phyloP scores from a whole-genome alignment of 2,329 filamentous ascomycete genomes.

The Didymella keratinophila region DNA sequence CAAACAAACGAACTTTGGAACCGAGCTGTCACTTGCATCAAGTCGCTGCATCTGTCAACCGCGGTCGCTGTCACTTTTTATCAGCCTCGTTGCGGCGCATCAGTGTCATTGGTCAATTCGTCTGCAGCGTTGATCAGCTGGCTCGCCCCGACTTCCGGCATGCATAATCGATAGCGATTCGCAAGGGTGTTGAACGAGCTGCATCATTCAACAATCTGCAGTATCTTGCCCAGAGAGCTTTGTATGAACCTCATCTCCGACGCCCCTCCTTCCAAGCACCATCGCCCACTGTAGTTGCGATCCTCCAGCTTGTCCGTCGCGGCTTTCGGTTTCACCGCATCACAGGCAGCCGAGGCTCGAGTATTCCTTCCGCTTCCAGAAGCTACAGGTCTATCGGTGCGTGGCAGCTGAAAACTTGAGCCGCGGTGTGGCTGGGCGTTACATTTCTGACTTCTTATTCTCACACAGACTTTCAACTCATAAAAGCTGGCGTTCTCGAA shows the following conservation, averaged over 20 bases:
- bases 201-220: conserved; percentile 20
- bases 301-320: conserved; percentile 24
- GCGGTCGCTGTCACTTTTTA: conserved; percentile 3
- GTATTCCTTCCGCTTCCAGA: conserved; percentile 29
- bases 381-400: conserved; percentile 23
- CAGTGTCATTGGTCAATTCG: conserved; percentile 34
- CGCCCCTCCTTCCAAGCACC: conserved; percentile 10
- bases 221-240: conserved; percentile 13
- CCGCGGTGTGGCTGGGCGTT: conserved; percentile 33
- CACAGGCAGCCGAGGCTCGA: conserved; percentile 49
- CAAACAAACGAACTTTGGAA: conserved; percentile 4
- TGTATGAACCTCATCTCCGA: conserved; percentile 10
- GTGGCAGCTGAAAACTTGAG: conserved; percentile 26
- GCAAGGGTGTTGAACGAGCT: conserved; percentile 16
- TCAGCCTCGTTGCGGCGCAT: conserved; percentile 13
- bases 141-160: conserved; percentile 19
- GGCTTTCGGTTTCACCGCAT: conserved; percentile 39
- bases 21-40: conserved; percentile 16
- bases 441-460: conserved; percentile 20
- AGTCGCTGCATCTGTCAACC: conserved; percentile 8
- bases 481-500: conserved; percentile 39
- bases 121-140: conserved; percentile 36
- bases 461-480: conserved; percentile 21
- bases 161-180: conserved; percentile 22
- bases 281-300: conserved; percentile 20